Evolutionary conservation across 2,329 filamentous ascomycete species (phyloP).

Genomic region (Pseudogymnoascus sp.): DNA sequence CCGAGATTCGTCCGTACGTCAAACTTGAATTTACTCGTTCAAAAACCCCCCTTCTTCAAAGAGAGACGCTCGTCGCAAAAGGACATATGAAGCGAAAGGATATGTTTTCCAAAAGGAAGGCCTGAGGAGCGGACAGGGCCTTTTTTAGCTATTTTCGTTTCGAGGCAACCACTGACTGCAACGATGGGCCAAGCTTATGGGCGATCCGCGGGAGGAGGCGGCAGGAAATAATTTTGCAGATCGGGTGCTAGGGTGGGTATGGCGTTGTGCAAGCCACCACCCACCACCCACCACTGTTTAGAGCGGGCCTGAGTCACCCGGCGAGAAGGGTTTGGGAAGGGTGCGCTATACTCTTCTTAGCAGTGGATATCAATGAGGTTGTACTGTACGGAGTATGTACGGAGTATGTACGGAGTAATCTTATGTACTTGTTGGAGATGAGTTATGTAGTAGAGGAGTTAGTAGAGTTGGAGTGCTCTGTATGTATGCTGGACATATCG

Average conservation of each 20-base stretch:
- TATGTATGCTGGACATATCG: too few relatives aligned
- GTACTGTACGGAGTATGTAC: background rate
- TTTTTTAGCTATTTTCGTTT: background rate
- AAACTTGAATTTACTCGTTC: background rate
- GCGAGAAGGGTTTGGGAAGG: background rate
- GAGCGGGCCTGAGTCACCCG: constrained; percentile 3
- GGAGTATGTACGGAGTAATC: too few relatives aligned
- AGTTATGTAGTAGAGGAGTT: too few relatives aligned
- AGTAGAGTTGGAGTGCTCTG: too few relatives aligned
- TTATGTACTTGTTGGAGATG: too few relatives aligned
- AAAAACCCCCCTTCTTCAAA: background rate
- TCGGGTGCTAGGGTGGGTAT: background rate
- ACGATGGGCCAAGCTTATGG: background rate
- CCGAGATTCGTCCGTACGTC: background rate
- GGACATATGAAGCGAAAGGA: too few relatives aligned
- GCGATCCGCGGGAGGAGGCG: background rate
- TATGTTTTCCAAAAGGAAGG: background rate
- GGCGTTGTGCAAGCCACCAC: background rate
- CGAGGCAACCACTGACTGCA: background rate
- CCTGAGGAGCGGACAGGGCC: background rate
- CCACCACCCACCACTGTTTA: background rate
- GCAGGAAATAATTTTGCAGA: constrained; percentile 5
- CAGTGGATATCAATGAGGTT: background rate
- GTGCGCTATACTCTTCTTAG: too few relatives aligned
- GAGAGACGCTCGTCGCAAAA: background rate